phyloP scores from a whole-genome alignment of 768 basidiomycete genomes.

The Mycena vitilis region DNA sequence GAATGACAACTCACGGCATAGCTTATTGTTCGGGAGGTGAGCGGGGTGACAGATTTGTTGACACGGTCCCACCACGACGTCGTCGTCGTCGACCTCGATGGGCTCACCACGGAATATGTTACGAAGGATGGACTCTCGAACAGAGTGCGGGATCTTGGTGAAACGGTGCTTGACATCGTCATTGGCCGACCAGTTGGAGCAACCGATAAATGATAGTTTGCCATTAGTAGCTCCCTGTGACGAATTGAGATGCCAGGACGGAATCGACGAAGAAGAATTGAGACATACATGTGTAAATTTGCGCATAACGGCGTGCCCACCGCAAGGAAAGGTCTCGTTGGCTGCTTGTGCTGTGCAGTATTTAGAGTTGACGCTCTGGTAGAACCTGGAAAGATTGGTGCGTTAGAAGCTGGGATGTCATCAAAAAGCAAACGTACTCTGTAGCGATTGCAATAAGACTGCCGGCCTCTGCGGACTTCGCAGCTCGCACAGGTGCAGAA shows the following conservation, averaged over 20 bases:
- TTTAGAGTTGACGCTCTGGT: background rate
- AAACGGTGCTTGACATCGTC: background rate
- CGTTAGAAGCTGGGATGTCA: background rate
- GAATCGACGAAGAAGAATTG: background rate
- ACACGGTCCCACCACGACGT: background rate
- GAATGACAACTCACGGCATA: constrained; percentile 3
- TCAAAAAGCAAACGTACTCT: background rate
- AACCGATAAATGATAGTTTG: constrained; percentile 11
- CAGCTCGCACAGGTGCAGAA: background rate
- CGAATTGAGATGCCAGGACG: background rate
- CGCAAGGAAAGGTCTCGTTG: background rate
- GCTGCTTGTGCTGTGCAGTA: background rate
- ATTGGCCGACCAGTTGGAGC: constrained; percentile 1
- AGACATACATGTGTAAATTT: background rate
- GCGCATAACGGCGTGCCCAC: constrained; percentile 16
- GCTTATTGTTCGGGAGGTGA: background rate
- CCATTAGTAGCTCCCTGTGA: constrained; percentile 1
- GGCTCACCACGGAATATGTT: background rate
- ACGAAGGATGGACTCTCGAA: constrained; percentile 7
- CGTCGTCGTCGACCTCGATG: constrained; percentile 1
- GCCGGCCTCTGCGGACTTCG: background rate
- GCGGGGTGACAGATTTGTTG: background rate
- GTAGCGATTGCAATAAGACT: background rate
- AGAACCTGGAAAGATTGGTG: constrained; percentile 5
- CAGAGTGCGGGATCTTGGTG: background rate